Evolutionary conservation across 192 early-diverging fungal species (phyloP), one percentile per base, ranked within the genome.

Genomic region (Entomortierella lignicola): DNA sequence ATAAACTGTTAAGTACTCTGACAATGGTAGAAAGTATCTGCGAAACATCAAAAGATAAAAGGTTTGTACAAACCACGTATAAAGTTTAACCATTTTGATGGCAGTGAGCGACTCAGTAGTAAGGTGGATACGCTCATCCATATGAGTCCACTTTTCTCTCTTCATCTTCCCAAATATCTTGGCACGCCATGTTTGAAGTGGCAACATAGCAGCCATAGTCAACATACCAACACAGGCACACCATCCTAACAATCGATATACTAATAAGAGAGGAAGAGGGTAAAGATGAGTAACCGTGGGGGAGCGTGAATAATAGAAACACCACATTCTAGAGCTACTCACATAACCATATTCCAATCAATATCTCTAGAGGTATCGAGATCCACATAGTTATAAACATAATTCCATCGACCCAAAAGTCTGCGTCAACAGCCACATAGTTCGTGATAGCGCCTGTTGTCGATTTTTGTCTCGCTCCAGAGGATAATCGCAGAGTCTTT

Each of bases 401-500:
- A 21, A 21, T 10, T 17, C 44, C 50, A 18, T 68, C 68, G 8
- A 6, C 27, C 47, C 67, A 61, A 10, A 43, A 17, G 21, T 72
- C 64, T 0, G 80, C 65, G 27, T 75, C 80, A 23, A 77, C 44
- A n/a, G 69, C 55, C 60, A 71, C 57, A 29, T 63, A 50, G 23
- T 82, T 71, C 20, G 51, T 60, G 39, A 75, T 83, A 23, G 60
- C 29, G 25, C 71, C 69, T 0, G 66, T 43, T 2, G 70, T 74
- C 13, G 80, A 73, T 2, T 37, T 44, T 39, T 82, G 66, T 41
- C 72, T 57, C 0, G 66, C 62, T 7, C 53, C 71, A 39, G 77
- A 57, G 2, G 89, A 88, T 2, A 90, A 81, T 25, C 84, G 59
- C 15, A 90, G 65, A 1, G 89, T 66, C 53, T 90, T 90, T 69